Base-by-base conservation (phyloP, 1,284 basidiomycete genomes). In the Fomitopsis schrenkii region DNA sequence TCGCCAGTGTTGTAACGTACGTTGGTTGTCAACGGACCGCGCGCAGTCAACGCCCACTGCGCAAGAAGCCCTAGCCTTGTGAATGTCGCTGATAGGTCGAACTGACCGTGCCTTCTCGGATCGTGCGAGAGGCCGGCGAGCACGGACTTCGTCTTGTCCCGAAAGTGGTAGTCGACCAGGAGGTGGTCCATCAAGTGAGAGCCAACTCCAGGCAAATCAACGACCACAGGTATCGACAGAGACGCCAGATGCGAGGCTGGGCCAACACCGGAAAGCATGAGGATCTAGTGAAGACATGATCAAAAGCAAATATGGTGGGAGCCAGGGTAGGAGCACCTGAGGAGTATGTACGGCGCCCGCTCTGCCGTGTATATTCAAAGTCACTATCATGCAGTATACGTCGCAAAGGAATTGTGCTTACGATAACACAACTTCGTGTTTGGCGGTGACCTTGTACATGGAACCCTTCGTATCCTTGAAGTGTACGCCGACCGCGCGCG, bases 191-290 rank as follows among this genome's bases (percentile, higher is more conserved):
- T 75, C 22, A 88, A 78, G 66, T 87, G 79, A 3, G 77, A 71
- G 12, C 88, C 86, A 6, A 91, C 88, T 8, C 81, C 83, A 0
- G 84, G 80, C 3, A 84, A 75, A 63, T 88, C 81, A 1, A 78
- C 71, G 0, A 87, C 67, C 15, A 87, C 71, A 0, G 80, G 76
- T 33, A 90, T 85, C 7, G 69, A 66, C 59, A 82, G 75, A 41
- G 75, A 69, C 8, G 74, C 64, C n/a, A 91, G 78, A 22, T 88
- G 78, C 17, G 75, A 72, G 3, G 78, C 77, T 19, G 86, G 83
- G 0, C 89, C 89, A 26, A 91, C 71, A 4, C 90, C 90, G n/a
- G 86, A 88, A 35, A 90, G 78, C 78, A 91, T 80, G 15, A 94
- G 79, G 46, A 93, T 81, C 78, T 92, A 26, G 10, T 42, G 22